Percentiles rank a stretch among this genome's conserved stretches.
Evolutionary conservation across 2,329 filamentous ascomycete genomes (phyloP).

Genomic region (Blastomyces parvus): DNA sequence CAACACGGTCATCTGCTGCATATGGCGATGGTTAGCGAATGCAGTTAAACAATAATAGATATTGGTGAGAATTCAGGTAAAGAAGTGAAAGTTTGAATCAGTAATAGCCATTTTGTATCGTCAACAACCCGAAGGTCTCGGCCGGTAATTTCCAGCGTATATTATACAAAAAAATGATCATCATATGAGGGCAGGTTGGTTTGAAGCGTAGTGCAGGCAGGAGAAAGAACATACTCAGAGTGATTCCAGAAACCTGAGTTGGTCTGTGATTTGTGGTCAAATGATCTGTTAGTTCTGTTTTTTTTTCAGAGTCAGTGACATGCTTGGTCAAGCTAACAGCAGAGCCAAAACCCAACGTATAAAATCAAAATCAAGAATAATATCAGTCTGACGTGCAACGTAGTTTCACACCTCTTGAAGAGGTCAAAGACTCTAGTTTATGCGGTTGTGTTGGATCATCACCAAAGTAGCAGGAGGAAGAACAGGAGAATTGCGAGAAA

Average conservation of each 20-base stretch:
- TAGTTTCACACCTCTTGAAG: conserved; percentile 65
- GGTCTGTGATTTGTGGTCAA: neutral
- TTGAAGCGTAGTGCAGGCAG: too few species aligned
- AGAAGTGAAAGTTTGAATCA: conserved; percentile 8
- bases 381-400: conserved; percentile 92
- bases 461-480: conserved; percentile 40
- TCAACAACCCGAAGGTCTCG: conserved; percentile 62
- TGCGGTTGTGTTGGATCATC: conserved; percentile 75
- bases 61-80: neutral
- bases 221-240: conserved; percentile 3
- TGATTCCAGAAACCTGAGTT: neutral
- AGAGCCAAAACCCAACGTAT: conserved; percentile 9
- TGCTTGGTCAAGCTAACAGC: neutral
- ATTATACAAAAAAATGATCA: conserved; percentile 27
- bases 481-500: conserved; percentile 8
- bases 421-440: conserved; percentile 98
- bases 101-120: conserved; percentile 79
- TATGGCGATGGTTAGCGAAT: neutral
- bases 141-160: conserved; percentile 97
- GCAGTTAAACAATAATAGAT: neutral
- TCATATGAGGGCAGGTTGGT: conserved; percentile 12
- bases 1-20: conserved; percentile 2
- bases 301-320: neutral
- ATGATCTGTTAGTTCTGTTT: conserved; percentile 5
- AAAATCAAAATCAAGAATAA: conserved; percentile 11